Base-by-base conservation (phyloP, 768 basidiomycete genomes). In the Suillus tomentosus region DNA sequence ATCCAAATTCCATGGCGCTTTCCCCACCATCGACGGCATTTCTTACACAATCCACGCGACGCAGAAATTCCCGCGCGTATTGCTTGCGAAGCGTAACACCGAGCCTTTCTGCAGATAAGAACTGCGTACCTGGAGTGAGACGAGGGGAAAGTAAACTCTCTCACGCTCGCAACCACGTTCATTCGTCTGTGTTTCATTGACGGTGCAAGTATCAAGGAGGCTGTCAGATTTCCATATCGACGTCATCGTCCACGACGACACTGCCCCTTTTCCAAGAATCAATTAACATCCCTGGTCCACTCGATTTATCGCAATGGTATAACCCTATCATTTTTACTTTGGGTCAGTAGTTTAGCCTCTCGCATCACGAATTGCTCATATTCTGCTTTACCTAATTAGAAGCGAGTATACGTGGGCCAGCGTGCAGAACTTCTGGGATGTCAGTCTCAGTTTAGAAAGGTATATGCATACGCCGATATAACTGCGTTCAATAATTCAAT, bases 401-500 rank as follows among this genome's bases (percentile, higher is more conserved):
- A 22, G n/a, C 5, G 24, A 24, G 24, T 24, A 24, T 27, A 27
- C 27, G 3, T 27, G 27, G 27, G 14, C 5, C 22, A 15, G 48
- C 22, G 13, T 6, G 13, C 48, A 24, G 24, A 4, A 50, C 48
- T 15, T 15, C 48, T 22, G 22, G 24, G 13, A 15, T 48, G 13
- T 48, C 13, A 6, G 22, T 24, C 6, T 50, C 14, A 6, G 3
- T 50, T 24, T 8, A 24, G 3, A 14, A 50, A 15, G 13, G 24
- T 27, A 14, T 15, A 8, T 14, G 79, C 69, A 88, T 75, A 8
- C 77, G 9, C 17, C 8, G 50, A 78, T 8, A 73, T 73, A n/a
- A 13, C 70, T 22, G 3, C 22, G 24, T n/a, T n/a, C n/a, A n/a
- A n/a, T n/a, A n/a, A n/a, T 13, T 7, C 48, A 24, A 13, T 24